Evolutionary conservation across 768 basidiomycete species (phyloP).

Genomic region (Phanerochaete sordida): DNA sequence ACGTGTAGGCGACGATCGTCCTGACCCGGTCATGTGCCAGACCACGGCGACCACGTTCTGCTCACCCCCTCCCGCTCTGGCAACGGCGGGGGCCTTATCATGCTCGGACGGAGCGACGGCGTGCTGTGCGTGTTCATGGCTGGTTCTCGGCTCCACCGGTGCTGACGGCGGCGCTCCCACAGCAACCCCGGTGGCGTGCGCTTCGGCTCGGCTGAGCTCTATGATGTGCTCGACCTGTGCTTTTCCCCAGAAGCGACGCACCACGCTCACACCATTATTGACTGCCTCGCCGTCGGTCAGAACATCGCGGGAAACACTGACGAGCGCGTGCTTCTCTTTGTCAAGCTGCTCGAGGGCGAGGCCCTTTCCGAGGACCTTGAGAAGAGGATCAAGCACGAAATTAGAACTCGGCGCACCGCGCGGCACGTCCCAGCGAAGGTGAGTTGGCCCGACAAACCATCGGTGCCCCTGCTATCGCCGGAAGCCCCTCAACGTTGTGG

Average conservation of each 20-base stretch:
- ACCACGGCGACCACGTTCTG: conserved; percentile 71
- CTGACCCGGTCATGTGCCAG: conserved; percentile 28
- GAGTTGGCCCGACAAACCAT: conserved; percentile 24
- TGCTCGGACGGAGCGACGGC: conserved; percentile 82
- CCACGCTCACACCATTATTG: conserved; percentile 41
- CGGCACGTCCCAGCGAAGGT: conserved; percentile 77
- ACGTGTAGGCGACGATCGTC: neutral
- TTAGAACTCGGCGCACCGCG: conserved; percentile 61
- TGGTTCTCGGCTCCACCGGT: conserved; percentile 2
- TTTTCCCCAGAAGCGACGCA: conserved; percentile 44
- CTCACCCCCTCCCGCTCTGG: conserved; percentile 61
- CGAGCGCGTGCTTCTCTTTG: conserved; percentile 74
- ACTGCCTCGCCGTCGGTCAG: conserved; percentile 72
- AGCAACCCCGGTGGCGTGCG: conserved; percentile 82
- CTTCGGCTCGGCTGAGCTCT: conserved; percentile 79
- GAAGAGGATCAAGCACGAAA: conserved; percentile 54
- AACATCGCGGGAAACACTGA: conserved; percentile 60
- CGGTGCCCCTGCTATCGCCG: conserved; percentile 3
- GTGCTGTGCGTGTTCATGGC: conserved; percentile 51
- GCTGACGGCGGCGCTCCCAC: conserved; percentile 7
- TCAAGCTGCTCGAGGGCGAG: conserved; percentile 55
- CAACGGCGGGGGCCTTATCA: conserved; percentile 76
- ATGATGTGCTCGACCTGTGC: conserved; percentile 68
- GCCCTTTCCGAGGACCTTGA: conserved; percentile 48
- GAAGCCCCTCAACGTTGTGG: conserved; percentile 20